phyloP scores from a whole-genome alignment of 164 flowering plant species.

The Houttuynia cordata region DNA sequence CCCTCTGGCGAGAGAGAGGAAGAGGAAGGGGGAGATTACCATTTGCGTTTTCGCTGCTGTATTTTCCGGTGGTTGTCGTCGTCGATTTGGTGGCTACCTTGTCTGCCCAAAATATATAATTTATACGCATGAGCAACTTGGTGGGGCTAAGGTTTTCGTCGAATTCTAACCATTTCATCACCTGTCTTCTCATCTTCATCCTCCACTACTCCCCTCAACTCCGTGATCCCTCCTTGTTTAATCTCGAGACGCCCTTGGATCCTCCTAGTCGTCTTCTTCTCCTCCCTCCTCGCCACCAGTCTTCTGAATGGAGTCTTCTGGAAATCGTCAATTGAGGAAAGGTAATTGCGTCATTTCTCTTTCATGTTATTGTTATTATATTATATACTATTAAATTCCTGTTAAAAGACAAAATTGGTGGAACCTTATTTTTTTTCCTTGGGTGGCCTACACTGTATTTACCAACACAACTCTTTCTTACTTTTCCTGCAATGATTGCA shows the following conservation, averaged over 20 bases:
- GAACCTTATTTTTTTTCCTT: background rate
- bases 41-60: background rate
- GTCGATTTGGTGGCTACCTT: too few species aligned
- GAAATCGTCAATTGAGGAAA: slow-evolving; percentile 17
- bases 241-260: background rate
- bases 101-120: too few species aligned
- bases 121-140: slow-evolving; percentile 67
- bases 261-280: slow-evolving; percentile 4
- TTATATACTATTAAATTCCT: background rate
- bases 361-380: too few species aligned
- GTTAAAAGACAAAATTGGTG: slow-evolving; percentile 1
- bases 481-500: too few species aligned
- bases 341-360: slow-evolving; percentile 8
- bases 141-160: slow-evolving; percentile 40
- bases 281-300: too few species aligned
- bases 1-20: background rate
- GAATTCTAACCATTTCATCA: slow-evolving; percentile 51
- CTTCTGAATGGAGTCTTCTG: slow-evolving; percentile 21
- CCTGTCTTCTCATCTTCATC: slow-evolving; percentile 42
- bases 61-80: too few species aligned
- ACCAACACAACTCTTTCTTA: too few species aligned
- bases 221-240: slow-evolving; percentile 5
- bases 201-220: slow-evolving; percentile 64
- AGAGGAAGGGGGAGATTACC: background rate
- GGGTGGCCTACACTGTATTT: too few species aligned